Conservation (phyloP, 768 basidiomycete species). For the Mycena pura region DNA sequence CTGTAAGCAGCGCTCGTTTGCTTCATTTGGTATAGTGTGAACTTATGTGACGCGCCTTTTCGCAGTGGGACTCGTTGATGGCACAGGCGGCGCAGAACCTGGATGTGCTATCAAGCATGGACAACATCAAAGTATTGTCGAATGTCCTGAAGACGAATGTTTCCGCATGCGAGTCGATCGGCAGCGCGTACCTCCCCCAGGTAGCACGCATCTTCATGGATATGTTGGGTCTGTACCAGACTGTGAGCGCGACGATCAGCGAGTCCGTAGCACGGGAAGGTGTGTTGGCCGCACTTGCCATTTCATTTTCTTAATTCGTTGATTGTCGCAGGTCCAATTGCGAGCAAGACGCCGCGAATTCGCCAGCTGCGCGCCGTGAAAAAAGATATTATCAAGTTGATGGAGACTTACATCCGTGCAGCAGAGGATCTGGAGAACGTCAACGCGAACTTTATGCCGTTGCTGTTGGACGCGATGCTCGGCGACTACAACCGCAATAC, state of each 20-base stretch:
- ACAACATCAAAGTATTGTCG: constrained; percentile 95
- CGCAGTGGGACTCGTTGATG: constrained; percentile 98
- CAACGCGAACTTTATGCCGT: constrained; percentile 91
- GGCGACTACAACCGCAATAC: constrained; percentile 96
- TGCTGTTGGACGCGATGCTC: constrained; percentile 94
- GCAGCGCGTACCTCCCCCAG: constrained; percentile 95
- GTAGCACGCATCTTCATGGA: constrained; percentile 95
- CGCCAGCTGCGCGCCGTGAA: constrained; percentile 94
- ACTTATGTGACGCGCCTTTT: neutral
- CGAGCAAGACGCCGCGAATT: constrained; percentile 96
- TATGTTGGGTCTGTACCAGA: constrained; percentile 97
- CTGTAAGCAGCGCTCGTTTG: constrained; percentile 58
- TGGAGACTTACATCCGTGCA: constrained; percentile 97
- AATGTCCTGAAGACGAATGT: constrained; percentile 99
- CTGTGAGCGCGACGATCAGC: constrained; percentile 95
- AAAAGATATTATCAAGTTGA: constrained; percentile 95
- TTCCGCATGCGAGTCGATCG: constrained; percentile 95
- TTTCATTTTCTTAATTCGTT: constrained; percentile 4
- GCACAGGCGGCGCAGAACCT: constrained; percentile 90
- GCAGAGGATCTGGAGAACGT: constrained; percentile 96
- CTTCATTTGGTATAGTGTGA: neutral
- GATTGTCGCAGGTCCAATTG: constrained; percentile 70
- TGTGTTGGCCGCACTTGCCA: constrained; percentile 35
- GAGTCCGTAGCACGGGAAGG: constrained; percentile 89
- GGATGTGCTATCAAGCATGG: constrained; percentile 87